phyloP scores from a whole-genome alignment of 2,329 filamentous ascomycete species.

The Epichloe typhina region DNA sequence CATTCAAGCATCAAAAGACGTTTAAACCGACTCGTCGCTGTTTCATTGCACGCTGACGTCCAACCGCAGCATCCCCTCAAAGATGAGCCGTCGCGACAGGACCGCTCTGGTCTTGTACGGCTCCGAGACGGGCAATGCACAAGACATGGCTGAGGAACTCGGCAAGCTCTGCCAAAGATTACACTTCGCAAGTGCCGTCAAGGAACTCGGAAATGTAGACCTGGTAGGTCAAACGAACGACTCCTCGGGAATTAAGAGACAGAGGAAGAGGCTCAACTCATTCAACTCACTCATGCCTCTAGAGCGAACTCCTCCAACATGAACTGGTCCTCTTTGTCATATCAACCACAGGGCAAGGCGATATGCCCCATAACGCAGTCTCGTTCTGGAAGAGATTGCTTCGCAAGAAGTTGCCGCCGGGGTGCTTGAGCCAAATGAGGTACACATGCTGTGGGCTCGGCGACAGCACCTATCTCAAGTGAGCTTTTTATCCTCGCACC shows the following conservation, averaged over 20 bases:
- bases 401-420: constrained; percentile 60
- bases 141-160: constrained; percentile 81
- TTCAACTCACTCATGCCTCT: neutral
- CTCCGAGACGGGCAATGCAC: constrained; percentile 87
- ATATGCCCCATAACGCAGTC: constrained; percentile 73
- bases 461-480: constrained; percentile 90
- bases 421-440: constrained; percentile 51
- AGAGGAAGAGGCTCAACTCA: neutral
- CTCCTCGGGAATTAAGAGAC: neutral
- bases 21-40: too few relatives aligned
- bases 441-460: constrained; percentile 87
- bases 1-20: too few relatives aligned
- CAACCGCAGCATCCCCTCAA: neutral
- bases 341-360: constrained; percentile 90
- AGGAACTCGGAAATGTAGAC: constrained; percentile 63
- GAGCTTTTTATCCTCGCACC: constrained; percentile 15
- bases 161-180: constrained; percentile 61
- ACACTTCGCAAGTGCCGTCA: constrained; percentile 62
- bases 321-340: constrained; percentile 63
- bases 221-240: constrained; percentile 42
- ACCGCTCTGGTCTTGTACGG: constrained; percentile 69
- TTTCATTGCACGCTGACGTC: too few relatives aligned
- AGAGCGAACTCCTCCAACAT: constrained; percentile 39
- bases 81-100: constrained; percentile 19
- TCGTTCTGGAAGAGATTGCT: constrained; percentile 77